A percentile compares a stretch with the other conserved stretches of the same genome.
Conservation (phyloP, 805 yeast genomes). For the Yamadazyma scolyti region DNA sequence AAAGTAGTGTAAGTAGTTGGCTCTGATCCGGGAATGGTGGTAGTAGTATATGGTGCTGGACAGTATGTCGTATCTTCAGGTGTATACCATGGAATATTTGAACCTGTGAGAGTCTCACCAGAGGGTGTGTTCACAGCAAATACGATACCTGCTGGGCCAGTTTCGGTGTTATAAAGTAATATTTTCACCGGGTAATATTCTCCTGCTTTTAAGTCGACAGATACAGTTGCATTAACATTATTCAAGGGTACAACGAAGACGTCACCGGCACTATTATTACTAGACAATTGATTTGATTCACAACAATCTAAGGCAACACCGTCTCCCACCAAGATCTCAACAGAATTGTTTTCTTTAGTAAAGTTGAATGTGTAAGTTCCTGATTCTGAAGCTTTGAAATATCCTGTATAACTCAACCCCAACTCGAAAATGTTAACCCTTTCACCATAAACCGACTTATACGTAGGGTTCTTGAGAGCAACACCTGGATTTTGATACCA, state of each 20-base stretch:
- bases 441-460: too few relatives aligned
- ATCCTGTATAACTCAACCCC: conserved; percentile 5
- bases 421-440: too few relatives aligned
- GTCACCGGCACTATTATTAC: too few relatives aligned
- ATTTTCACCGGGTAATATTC: conserved; percentile 1
- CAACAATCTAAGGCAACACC: too few relatives aligned
- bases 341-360: conserved; percentile 1
- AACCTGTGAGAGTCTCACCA: background rate
- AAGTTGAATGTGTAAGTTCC: conserved; percentile 3
- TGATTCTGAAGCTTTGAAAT: conserved; percentile 3
- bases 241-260: too few relatives aligned
- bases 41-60: conserved; percentile 1
- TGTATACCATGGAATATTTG: conserved; percentile 1
- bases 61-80: background rate
- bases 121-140: background rate
- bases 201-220: background rate
- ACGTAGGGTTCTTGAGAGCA: too few relatives aligned
- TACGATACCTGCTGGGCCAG: background rate
- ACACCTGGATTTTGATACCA: too few relatives aligned
- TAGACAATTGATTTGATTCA: too few relatives aligned
- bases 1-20: conserved; percentile 1
- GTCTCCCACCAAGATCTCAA: background rate
- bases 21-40: conserved; percentile 1
- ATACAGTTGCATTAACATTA: background rate
- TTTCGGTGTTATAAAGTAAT: background rate